Base-by-base conservation (phyloP, 1,284 basidiomycete genomes). In the Pyrrhoderma noxium region DNA sequence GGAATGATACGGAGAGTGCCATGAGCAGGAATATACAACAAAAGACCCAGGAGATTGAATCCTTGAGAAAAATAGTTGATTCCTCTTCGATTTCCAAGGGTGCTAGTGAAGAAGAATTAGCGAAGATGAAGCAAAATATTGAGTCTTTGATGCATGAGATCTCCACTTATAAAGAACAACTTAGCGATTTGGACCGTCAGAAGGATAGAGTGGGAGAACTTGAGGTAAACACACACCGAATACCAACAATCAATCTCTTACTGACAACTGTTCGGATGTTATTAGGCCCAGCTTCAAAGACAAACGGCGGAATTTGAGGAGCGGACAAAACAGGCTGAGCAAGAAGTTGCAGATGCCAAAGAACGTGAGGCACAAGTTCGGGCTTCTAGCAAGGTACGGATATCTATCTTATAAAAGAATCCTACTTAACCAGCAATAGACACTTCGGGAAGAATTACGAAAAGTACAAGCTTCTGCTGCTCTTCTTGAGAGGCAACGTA, bases 381-480 rank as follows among this genome's bases (percentile, higher is more conserved):
- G 39, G 65, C 75, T 3, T 77, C 74, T 51, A 93, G 91, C 65
- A 93, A 92, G 74, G 89, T 85, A 60, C 43, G 42, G 42, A 43
- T 22, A 49, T 53, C 21, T 40, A 16, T 40, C 7, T 5, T 5
- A 40, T 22, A 7, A 5, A 7, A 40, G 21, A 7, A 8, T 7
- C 8, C 5, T 55, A 43, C 52, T 52, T 21, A 14, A 53, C 50
- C 37, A 43, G 23, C 27, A 1, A 44, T 53, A 93, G 86, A 89
- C 82, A 0, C 70, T 96, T 14, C 82, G 91, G 11, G 93, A 96
- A 53, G 93, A 97, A 64, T 67, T 97, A 51, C 82, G 91, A 43
- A 96, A 96, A 65, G 83, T 97, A 1, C 93, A 95, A 65, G 88
- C 85, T 0, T 93, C 91, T 14, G 88, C 86, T 31, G 84, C 91